Evolutionary conservation across 192 early-diverging fungal species (phyloP).

Genomic region (Coemansia sp.): DNA sequence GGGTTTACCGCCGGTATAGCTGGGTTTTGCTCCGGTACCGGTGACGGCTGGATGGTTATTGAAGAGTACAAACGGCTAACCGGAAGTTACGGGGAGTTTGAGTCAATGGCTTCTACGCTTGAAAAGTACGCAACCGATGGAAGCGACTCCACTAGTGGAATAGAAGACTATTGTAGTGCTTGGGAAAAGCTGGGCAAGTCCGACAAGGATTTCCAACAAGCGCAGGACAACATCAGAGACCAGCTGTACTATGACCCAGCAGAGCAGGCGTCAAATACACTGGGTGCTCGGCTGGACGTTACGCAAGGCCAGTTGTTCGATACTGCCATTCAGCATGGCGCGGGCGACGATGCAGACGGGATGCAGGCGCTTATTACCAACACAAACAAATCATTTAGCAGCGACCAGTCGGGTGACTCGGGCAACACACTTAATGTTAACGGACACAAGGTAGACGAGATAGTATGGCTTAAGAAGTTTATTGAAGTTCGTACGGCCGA

Average conservation of each 20-base stretch:
- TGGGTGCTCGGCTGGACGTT: slow-evolving; percentile 37
- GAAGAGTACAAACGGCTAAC: slow-evolving; percentile 41
- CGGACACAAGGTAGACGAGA: slow-evolving; percentile 40
- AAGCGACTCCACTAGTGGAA: slow-evolving; percentile 33
- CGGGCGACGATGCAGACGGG: slow-evolving; percentile 39
- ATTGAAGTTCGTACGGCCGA: slow-evolving; percentile 37
- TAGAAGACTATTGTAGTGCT: slow-evolving; percentile 52
- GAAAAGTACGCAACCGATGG: slow-evolving; percentile 19
- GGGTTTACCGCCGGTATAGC: slow-evolving; percentile 42
- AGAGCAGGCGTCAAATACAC: slow-evolving; percentile 21
- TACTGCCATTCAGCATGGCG: slow-evolving; percentile 49
- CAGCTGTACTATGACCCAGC: slow-evolving; percentile 38
- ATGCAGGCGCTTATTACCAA: slow-evolving; percentile 28
- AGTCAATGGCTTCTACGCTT: slow-evolving; percentile 21
- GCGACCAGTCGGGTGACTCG: slow-evolving; percentile 13
- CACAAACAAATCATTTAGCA: slow-evolving; percentile 21
- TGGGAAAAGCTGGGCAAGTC: slow-evolving; percentile 52
- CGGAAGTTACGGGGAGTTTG: slow-evolving; percentile 38
- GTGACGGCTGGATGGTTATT: slow-evolving; percentile 56
- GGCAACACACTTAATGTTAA: slow-evolving; percentile 44
- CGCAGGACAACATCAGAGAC: slow-evolving; percentile 42
- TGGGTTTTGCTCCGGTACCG: slow-evolving; percentile 51
- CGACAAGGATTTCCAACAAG: slow-evolving; percentile 1
- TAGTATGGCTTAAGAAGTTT: slow-evolving; percentile 50
- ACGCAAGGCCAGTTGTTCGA: slow-evolving; percentile 57